A percentile compares a stretch with the other conserved stretches of the same genome.
phyloP scores from a whole-genome alignment of 106 monocot species.

The Narthecium ossifragum region DNA sequence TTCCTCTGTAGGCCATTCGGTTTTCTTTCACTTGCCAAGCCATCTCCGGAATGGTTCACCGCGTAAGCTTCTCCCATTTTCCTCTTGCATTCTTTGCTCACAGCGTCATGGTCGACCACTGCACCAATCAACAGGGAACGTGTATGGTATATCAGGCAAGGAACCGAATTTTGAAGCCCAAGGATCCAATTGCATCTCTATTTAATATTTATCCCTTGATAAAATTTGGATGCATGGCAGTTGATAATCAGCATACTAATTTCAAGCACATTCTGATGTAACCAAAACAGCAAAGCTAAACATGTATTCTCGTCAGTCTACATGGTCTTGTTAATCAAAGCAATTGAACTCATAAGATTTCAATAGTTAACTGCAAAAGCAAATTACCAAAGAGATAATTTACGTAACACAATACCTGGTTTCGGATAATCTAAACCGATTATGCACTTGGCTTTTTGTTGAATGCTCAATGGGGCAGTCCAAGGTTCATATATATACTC shows the following conservation, averaged over 20 bases:
- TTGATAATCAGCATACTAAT: not conserved
- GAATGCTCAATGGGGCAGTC: constrained; percentile 74
- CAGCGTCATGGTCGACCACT: constrained; percentile 68
- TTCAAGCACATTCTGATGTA: not conserved
- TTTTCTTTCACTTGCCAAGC: constrained; percentile 8
- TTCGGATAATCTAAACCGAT: constrained; percentile 82
- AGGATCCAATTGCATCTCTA: too few species aligned
- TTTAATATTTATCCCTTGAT: too few species aligned
- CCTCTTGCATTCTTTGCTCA: constrained; percentile 72
- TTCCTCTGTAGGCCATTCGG: constrained; percentile 21
- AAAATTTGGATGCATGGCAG: too few species aligned
- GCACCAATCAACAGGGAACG: constrained; percentile 15
- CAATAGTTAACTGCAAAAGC: not conserved
- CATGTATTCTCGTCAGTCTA: not conserved
- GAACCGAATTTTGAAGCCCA: not conserved
- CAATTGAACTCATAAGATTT: not conserved
- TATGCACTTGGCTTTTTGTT: constrained; percentile 74
- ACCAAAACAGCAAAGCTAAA: not conserved
- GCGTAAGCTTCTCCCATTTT: constrained; percentile 69
- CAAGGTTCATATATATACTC: constrained; percentile 94
- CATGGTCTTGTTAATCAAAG: not conserved
- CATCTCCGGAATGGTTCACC: constrained; percentile 14
- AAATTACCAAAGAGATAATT: not conserved
- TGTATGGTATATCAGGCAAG: not conserved
- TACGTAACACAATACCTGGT: constrained; percentile 37